phyloP scores from a whole-genome alignment of 257 asterid species.

The Lavandula angustifolia region DNA sequence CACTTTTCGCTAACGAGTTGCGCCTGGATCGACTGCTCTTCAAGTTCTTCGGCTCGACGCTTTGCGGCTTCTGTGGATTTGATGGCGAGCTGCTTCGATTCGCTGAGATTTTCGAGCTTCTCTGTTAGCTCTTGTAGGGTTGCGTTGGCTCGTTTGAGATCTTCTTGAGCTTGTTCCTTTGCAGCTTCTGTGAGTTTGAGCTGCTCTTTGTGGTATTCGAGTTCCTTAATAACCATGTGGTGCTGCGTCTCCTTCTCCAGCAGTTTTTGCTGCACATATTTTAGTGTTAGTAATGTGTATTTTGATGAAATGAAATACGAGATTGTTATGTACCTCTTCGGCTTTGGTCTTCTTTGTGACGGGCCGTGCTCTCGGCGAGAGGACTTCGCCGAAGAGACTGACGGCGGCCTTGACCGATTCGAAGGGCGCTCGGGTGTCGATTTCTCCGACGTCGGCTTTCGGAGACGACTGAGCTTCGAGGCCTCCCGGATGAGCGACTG shows the following conservation, averaged over 20 bases:
- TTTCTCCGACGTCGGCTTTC: constrained; percentile 50
- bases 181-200: constrained; percentile 49
- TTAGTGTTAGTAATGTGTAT: too few relatives aligned
- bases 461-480: too few relatives aligned
- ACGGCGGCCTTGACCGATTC: constrained; percentile 84
- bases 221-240: constrained; percentile 66
- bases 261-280: constrained; percentile 54
- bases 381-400: constrained; percentile 64
- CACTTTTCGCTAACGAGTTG: constrained; percentile 53
- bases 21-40: constrained; percentile 49
- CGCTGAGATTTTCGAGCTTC: constrained; percentile 72
- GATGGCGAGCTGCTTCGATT: constrained; percentile 77
- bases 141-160: constrained; percentile 61
- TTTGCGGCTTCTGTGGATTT: constrained; percentile 62
- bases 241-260: constrained; percentile 85
- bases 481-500: too few relatives aligned
- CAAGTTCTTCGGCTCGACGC: constrained; percentile 48
- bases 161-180: constrained; percentile 56
- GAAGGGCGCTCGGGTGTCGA: constrained; percentile 58
- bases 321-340: constrained; percentile 59
- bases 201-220: constrained; percentile 65
- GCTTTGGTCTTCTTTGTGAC: constrained; percentile 52
- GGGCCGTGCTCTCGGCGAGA: constrained; percentile 48
- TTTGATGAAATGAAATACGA: too few relatives aligned
- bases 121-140: constrained; percentile 70